Conservation (phyloP, 495 filamentous ascomycete species). For the Penicillium coffeae region DNA sequence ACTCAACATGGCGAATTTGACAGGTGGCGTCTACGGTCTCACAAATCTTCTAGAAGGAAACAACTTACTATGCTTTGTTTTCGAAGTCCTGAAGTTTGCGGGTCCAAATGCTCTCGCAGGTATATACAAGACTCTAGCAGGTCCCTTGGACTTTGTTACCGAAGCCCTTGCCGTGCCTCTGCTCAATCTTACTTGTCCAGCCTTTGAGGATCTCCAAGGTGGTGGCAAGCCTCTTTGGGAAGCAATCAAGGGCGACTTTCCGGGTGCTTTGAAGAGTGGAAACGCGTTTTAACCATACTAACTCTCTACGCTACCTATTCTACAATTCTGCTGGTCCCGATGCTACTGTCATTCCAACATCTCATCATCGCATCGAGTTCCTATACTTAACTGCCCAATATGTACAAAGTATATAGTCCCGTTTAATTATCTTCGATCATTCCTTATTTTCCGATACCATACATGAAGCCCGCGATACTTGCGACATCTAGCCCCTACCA, state of each 20-base stretch:
- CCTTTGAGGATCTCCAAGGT: conserved; percentile 33
- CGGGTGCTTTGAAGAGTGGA: conserved; percentile 29
- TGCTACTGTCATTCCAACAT: no score
- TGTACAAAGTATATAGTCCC: no score
- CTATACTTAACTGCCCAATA: no score
- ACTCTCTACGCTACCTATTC: no score
- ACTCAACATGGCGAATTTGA: conserved; percentile 45
- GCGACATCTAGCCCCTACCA: no score
- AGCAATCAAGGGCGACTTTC: conserved; percentile 29
- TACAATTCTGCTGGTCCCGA: no score
- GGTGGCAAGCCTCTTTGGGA: conserved; percentile 33
- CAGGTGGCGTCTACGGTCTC: conserved; percentile 45
- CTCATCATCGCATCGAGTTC: no score
- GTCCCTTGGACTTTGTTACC: conserved; percentile 26
- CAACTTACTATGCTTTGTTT: conserved; percentile 47
- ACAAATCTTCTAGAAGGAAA: conserved; percentile 40
- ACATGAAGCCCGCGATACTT: no score
- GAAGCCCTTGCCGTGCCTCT: conserved; percentile 23
- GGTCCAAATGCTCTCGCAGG: conserved; percentile 38
- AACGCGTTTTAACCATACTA: conserved; percentile 23
- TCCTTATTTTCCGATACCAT: no score
- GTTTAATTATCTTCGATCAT: no score
- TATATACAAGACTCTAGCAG: conserved; percentile 34
- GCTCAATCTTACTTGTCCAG: conserved; percentile 32
- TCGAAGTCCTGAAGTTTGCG: conserved; percentile 37